These are phyloP conservation scores for Melanomma pulvis-pyrius DNA, from an alignment of 495 filamentous ascomycete genomes.

Conservation along the genomic window DNA sequence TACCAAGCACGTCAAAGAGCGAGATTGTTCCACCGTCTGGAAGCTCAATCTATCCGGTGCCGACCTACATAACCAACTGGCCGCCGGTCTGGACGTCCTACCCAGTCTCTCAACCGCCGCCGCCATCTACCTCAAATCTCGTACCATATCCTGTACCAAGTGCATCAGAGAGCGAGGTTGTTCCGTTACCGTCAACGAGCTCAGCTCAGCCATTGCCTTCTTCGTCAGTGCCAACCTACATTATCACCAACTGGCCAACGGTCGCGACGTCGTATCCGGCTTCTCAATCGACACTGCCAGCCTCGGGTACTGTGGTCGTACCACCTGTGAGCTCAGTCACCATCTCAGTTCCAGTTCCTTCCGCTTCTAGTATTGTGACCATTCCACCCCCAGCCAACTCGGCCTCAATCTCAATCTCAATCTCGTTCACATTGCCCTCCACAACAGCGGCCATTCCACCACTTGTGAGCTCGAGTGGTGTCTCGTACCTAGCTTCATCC, in stretches of 20 bases:
- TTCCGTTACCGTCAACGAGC: neutral
- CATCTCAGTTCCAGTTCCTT: neutral
- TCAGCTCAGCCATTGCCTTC: neutral
- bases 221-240: neutral
- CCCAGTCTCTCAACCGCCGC: neutral
- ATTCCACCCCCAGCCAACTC: constrained; percentile 9
- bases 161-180: neutral
- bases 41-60: neutral
- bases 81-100: neutral
- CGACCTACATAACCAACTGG: neutral
- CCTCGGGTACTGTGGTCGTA: neutral
- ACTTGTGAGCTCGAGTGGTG: neutral
- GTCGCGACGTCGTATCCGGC: neutral
- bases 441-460: neutral
- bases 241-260: neutral
- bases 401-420: neutral
- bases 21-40: neutral
- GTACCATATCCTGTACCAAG: too few species aligned
- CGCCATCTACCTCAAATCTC: too few species aligned
- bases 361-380: neutral
- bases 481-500: neutral
- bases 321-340: too few species aligned
- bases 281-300: neutral
- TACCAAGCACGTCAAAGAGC: neutral
- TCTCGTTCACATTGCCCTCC: neutral